phyloP scores from a whole-genome alignment of 2,329 filamentous ascomycete species.

The Calonectria montana region DNA sequence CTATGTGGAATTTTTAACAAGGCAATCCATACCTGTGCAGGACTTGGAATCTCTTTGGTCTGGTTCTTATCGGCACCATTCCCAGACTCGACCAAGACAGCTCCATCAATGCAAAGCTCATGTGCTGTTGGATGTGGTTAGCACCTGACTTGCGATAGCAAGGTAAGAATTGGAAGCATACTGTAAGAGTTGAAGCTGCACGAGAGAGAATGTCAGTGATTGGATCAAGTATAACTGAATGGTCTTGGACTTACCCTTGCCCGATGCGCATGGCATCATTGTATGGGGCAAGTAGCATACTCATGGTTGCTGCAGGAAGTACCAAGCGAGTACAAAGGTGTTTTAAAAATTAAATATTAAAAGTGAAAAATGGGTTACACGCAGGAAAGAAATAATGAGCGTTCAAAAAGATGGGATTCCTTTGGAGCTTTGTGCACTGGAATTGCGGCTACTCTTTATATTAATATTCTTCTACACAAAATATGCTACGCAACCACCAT shows the following conservation, averaged over 20 bases:
- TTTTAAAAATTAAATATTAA: neutral
- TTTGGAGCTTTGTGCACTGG: neutral
- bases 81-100: neutral
- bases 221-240: too few species aligned
- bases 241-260: neutral
- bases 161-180: neutral
- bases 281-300: slow-evolving; percentile 17
- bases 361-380: neutral
- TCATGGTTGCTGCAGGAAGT: neutral
- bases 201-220: neutral
- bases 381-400: neutral
- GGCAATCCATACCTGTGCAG: neutral
- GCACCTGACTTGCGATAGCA: too few species aligned
- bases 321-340: neutral
- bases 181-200: slow-evolving; percentile 2
- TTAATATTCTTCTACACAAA: neutral
- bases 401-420: neutral
- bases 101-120: neutral
- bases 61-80: neutral
- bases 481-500: neutral
- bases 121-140: neutral
- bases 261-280: slow-evolving; percentile 25
- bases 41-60: neutral
- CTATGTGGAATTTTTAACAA: fast-evolving
- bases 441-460: neutral